Evolutionary conservation across 2,329 filamentous ascomycete genomes (phyloP).

Genomic region (Zymoseptoria crescenta): DNA sequence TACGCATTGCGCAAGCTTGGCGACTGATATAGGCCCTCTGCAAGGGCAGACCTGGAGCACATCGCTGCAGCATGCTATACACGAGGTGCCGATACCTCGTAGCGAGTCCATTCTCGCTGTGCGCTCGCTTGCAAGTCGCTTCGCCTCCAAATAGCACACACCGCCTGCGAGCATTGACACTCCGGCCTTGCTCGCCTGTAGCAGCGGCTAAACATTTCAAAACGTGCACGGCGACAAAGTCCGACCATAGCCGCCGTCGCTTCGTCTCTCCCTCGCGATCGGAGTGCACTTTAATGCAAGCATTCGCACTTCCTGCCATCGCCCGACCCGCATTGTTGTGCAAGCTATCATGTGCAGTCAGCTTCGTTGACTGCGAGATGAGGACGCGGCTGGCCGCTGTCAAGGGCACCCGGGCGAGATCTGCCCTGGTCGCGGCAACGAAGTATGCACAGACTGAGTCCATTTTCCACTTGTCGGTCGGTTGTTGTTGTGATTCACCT

Average conservation of each 20-base stretch:
- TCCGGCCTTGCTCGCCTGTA: background rate
- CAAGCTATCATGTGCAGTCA: background rate
- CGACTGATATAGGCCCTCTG: background rate
- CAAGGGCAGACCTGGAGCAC: background rate
- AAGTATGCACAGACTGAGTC: background rate
- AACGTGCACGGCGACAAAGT: background rate
- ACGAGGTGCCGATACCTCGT: background rate
- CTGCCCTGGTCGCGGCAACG: background rate
- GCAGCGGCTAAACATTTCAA: background rate
- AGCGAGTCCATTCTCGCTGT: background rate
- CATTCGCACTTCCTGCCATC: background rate
- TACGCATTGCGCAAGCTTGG: background rate
- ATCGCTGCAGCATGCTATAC: background rate
- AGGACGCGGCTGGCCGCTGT: background rate
- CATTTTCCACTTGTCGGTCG: background rate
- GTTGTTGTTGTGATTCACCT: background rate
- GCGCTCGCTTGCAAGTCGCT: background rate
- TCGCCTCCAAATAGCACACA: background rate
- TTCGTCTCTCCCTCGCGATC: background rate
- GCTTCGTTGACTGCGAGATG: background rate
- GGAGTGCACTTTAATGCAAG: background rate
- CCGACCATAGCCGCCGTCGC: background rate
- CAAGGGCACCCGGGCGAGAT: background rate
- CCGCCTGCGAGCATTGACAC: background rate
- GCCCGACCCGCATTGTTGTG: background rate